Conservation (phyloP, 768 basidiomycete species). For the Boletus insuetus region DNA sequence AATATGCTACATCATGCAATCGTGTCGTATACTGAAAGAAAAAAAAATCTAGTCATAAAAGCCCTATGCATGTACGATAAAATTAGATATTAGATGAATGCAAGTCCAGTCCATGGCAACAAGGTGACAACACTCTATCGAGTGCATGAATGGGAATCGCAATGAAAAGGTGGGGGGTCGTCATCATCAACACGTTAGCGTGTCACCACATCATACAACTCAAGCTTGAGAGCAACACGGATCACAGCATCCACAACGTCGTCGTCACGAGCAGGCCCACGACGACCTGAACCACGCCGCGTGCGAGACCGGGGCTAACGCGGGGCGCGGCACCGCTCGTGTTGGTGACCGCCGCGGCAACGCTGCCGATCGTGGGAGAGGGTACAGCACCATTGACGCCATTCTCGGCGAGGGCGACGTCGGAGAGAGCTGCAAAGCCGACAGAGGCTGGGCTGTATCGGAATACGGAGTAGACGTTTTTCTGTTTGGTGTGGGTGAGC, state of each 20-base stretch:
- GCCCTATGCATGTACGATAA: no score
- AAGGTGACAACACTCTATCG: no score
- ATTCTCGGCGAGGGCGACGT: conserved; percentile 22
- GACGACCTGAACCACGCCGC: neutral
- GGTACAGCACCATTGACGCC: conserved; percentile 41
- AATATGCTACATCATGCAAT: no score
- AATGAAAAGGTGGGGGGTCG: no score
- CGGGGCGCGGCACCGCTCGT: conserved; percentile 2
- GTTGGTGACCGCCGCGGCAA: conserved; percentile 43
- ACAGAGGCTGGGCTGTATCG: conserved; percentile 47
- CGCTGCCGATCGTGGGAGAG: conserved; percentile 55
- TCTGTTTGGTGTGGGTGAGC: conserved; percentile 19
- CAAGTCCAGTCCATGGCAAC: no score
- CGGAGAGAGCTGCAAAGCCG: conserved; percentile 49
- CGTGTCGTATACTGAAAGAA: no score
- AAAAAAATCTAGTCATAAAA: no score
- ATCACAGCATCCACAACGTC: conserved; percentile 4
- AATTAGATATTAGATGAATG: no score
- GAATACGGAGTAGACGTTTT: conserved; percentile 60
- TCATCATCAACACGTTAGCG: neutral
- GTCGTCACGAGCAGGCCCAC: neutral
- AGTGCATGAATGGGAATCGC: no score
- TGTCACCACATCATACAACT: no score
- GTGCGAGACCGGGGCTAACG: neutral
- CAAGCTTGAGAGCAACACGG: no score